Conservation (phyloP, 2,329 filamentous ascomycete species). For the Trichoderma endophyticum region DNA sequence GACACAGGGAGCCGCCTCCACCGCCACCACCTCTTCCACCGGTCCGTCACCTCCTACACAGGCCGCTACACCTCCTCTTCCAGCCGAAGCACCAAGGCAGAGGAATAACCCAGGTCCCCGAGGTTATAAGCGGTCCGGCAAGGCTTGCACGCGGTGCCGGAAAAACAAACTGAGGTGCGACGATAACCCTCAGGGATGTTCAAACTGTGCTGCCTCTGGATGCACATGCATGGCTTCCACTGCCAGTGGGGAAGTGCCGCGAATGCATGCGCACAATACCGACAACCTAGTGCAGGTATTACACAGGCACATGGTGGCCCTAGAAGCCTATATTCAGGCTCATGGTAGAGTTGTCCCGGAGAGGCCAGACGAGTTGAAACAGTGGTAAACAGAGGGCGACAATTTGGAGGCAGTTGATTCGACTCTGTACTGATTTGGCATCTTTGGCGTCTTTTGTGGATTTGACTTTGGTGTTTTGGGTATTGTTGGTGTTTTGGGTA, state of each 20-base stretch:
- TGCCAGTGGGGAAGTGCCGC: not conserved
- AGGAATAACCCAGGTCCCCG: not conserved
- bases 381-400: not conserved
- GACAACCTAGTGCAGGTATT: not conserved
- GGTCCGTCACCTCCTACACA: no score
- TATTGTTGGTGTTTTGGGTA: not conserved
- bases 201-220: not conserved
- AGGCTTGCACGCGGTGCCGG: not conserved
- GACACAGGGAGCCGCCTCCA: not conserved
- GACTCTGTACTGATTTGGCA: not conserved
- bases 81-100: not conserved
- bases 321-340: not conserved
- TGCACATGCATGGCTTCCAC: not conserved
- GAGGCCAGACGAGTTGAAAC: not conserved
- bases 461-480: not conserved
- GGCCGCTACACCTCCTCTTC: not conserved
- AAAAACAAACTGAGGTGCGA: not conserved
- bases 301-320: not conserved
- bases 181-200: not conserved
- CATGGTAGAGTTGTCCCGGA: not conserved
- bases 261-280: not conserved
- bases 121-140: not conserved
- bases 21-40: no score
- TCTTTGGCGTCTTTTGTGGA: not conserved
- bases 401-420: not conserved